These are phyloP conservation scores for Cyclostephanos tholiformis DNA, from an alignment of 108 stramenopile species.

Conservation along the genomic window DNA sequence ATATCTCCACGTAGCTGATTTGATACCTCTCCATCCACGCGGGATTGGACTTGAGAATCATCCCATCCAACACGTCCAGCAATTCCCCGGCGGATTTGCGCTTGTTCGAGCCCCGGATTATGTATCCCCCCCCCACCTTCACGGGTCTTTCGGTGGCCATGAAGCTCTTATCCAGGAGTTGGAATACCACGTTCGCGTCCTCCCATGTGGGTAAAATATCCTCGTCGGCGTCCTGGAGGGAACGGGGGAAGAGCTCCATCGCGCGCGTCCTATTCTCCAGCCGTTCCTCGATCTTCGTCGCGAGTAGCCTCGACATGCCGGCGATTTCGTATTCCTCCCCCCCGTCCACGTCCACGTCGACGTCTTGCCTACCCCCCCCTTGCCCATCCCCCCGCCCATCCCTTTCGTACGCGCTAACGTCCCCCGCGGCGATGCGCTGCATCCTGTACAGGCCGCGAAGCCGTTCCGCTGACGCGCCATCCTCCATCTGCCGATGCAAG, in stretches of 20 bases:
- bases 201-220: constrained; percentile 16
- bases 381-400: too few species aligned
- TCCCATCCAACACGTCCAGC: constrained; percentile 47
- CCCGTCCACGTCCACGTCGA: background rate
- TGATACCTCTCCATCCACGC: constrained; percentile 43
- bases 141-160: constrained; percentile 48
- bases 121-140: constrained; percentile 53
- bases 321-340: constrained; percentile 32
- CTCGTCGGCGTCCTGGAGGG: constrained; percentile 30
- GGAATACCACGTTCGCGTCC: constrained; percentile 37
- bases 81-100: constrained; percentile 33
- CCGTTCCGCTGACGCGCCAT: constrained; percentile 2
- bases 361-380: too few species aligned
- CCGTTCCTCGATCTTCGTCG: constrained; percentile 13
- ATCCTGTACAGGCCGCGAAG: constrained; percentile 28
- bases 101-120: constrained; percentile 57
- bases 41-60: constrained; percentile 32
- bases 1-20: constrained; percentile 45
- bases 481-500: constrained; percentile 16
- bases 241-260: constrained; percentile 42
- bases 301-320: constrained; percentile 16
- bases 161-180: constrained; percentile 44
- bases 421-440: background rate
- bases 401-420: too few species aligned
- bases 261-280: constrained; percentile 25